phyloP scores from a whole-genome alignment of 73 alveolate species.

The Symbiodinium pilosum region DNA sequence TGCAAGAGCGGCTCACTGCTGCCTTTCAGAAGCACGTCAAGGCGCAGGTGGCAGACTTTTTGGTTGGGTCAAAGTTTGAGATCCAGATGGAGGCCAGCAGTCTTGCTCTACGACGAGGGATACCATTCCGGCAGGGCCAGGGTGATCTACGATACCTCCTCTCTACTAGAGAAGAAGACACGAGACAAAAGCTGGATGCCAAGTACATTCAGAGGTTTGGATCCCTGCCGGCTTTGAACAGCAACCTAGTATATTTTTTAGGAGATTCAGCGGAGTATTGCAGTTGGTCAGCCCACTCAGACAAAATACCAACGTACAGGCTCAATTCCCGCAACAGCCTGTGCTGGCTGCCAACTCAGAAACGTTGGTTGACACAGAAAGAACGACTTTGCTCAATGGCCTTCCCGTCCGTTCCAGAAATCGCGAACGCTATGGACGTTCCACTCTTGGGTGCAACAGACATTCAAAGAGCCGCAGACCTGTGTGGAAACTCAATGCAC shows the following conservation, averaged over 20 bases:
- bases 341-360: slow-evolving; percentile 2
- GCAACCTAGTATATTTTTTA: neutral
- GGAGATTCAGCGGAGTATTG: neutral
- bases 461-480: neutral
- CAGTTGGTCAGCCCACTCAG: neutral
- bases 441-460: slow-evolving; percentile 3
- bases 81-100: neutral
- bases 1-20: neutral
- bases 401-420: neutral
- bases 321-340: neutral
- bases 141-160: neutral
- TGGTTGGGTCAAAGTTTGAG: neutral
- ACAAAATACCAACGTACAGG: neutral
- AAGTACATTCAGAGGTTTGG: neutral
- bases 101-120: neutral
- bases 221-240: neutral
- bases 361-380: neutral
- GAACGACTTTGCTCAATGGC: neutral
- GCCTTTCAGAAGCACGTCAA: neutral
- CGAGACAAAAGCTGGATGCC: neutral
- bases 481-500: slow-evolving; percentile 18
- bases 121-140: neutral
- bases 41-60: neutral
- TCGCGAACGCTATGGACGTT: neutral
- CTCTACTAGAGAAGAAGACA: neutral